Base-by-base conservation (phyloP, 352 stramenopile species). In the Chloridella minuta region DNA sequence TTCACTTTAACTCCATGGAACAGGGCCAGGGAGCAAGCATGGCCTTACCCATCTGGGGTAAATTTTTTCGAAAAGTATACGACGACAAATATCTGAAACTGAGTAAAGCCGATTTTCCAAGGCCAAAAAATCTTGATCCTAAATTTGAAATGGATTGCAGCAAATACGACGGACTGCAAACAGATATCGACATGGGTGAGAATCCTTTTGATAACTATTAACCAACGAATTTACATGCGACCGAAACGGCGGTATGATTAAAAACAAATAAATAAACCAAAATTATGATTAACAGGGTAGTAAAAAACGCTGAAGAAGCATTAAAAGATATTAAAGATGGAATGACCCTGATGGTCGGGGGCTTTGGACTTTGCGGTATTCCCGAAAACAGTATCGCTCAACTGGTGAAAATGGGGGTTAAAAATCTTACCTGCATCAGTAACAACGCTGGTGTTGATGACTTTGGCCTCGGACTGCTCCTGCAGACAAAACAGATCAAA, bases 401-500 rank as follows among this genome's bases (percentile, higher is more conserved):
- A 85, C 90, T 96, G 2, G 91, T 93, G 4, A 91, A 93, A 51
- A 90, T 93, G 89, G 93, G 93, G 16, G 88, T 92, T 1, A 93
- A 93, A 51, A 90, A 93, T 66, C 89, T 96, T 80, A 95, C 91
- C 10, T 94, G 91, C 87, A 92, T 96, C 21, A 95, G 92, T 18
- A 96, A 96, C 88, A 96, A 96, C 87, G 93, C 93, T 22, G 94
- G 95, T 49, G 92, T 97, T 3, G 95, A 98, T 88, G 91, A 94
- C 86, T 95, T 95, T 89, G 94, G 94, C 2, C 89, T 98, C 24
- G 94, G 95, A 21, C 89, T 94, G 86, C 89, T 98, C 22, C 90
- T 98, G 18, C 92, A 97, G 89, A 93, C 92, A 2, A 91, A 92
- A 21, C 95, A 97, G 89, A 95, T 98, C 49, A 97, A 97, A 89